Evolutionary conservation across 306 rosid species (phyloP).

Genomic region (apple (Malus domestica)): ASM211411v1 NC_041794.1:30685001-30685500

Average conservation of each 20-base stretch:
- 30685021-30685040: slow-evolving; percentile 37
- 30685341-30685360: not conserved
- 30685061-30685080: slow-evolving; percentile 50
- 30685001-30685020: slow-evolving; percentile 48
- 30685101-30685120: slow-evolving; percentile 38
- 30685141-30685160: slow-evolving; percentile 18
- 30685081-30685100: slow-evolving; percentile 46
- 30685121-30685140: slow-evolving; percentile 47
- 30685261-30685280: slow-evolving; percentile 50
- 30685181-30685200: slow-evolving; percentile 20
- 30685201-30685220: slow-evolving; percentile 24
- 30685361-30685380: not conserved
- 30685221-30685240: slow-evolving; percentile 21
- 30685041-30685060: slow-evolving; percentile 35
- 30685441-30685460: not conserved
- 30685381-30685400: not conserved
- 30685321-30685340: not conserved
- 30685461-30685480: not conserved
- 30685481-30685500: not conserved
- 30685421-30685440: not conserved
- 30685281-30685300: slow-evolving; percentile 72
- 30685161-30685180: slow-evolving; percentile 12
- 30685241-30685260: slow-evolving; percentile 13
- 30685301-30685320: slow-evolving; percentile 26
- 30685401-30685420: not conserved